phyloP scores from a whole-genome alignment of 2,329 filamentous ascomycete genomes.

The Pyricularia sp. region DNA sequence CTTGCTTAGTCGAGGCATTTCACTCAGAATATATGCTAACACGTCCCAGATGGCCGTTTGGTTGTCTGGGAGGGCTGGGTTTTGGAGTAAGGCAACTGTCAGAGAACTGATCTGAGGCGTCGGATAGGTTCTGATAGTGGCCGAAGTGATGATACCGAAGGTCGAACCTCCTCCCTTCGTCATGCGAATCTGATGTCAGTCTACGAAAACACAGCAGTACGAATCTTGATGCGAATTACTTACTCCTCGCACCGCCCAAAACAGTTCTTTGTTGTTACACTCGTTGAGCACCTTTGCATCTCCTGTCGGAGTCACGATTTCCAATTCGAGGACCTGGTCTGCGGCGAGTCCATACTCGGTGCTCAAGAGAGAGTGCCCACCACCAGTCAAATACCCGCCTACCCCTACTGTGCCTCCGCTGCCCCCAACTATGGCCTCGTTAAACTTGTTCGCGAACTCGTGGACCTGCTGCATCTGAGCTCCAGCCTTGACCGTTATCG shows the following conservation, averaged over 20 bases:
- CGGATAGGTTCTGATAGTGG: constrained; percentile 41
- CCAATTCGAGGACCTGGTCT: constrained; percentile 45
- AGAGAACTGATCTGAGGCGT: constrained; percentile 20
- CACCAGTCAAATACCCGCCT: constrained; percentile 46
- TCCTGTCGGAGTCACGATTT: constrained; percentile 39
- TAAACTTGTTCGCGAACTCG: constrained; percentile 24
- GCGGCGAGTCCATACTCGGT: constrained; percentile 42
- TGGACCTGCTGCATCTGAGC: constrained; percentile 35
- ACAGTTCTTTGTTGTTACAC: constrained; percentile 39
- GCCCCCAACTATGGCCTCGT: constrained; percentile 38
- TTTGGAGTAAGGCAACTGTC: constrained; percentile 11
- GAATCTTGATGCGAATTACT: constrained; percentile 11
- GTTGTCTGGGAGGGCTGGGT: constrained; percentile 5
- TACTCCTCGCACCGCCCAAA: constrained; percentile 49
- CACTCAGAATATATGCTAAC: constrained; percentile 30
- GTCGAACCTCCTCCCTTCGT: constrained; percentile 42
- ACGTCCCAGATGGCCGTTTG: constrained; percentile 22
- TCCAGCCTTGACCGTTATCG: constrained; percentile 39
- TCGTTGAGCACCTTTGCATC: constrained; percentile 35
- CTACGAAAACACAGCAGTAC: not conserved
- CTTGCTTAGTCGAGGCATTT: constrained; percentile 32
- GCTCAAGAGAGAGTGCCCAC: constrained; percentile 40
- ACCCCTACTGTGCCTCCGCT: constrained; percentile 40
- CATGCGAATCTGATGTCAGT: not conserved
- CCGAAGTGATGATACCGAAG: constrained; percentile 44